Base-by-base conservation (phyloP, 1,139 yeast genomes). In the Oligophagozyma castellii region DNA sequence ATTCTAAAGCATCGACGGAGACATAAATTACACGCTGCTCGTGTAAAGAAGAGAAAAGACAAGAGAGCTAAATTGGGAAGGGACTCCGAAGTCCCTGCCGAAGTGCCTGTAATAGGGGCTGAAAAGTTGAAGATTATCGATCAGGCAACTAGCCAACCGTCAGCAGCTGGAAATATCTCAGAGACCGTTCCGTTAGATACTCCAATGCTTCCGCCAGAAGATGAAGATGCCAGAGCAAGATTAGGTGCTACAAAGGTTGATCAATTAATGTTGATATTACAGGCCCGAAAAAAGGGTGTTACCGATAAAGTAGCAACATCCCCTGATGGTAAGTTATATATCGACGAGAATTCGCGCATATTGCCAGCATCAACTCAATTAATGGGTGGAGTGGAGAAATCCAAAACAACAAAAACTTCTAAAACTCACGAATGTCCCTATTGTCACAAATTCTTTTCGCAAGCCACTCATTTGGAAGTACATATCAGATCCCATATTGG, bases 231-330 rank as follows among this genome's bases (percentile, higher is more conserved):
- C 2, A 59, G 76, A 28, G 86, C 86, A 4, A 58, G 75, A 19
- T 55, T 81, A 11, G 95, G 94, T 0, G 84, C 89, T 2, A 81
- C 95, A 0, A 78, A 78, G 48, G 81, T 84, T 24, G 95, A 84
- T 53, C 92, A 78, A 44, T 59, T 84, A 46, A 81, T 84, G 94
- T 62, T 84, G 34, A 80, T 83, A 21, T 77, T 84, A 32, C 94
- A 84, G 51, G 93, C 95, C 0, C 65, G 92, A 33, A 79, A 76
- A 37, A 75, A 78, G 37, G 83, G 84, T 12, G 66, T 73, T n/a
- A 70, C 68, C 5, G 67, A 70, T 14, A 65, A 64, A 22, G 74
- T 76, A 23, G 65, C 66, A 28, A 74, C 72, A 35, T 70, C 73
- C 1, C 65, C 68, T 3, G 84, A 75, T 51, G 84, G 84, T 4